Evolutionary conservation across 768 basidiomycete genomes (phyloP).

Genomic region (Mycena amicta): DNA sequence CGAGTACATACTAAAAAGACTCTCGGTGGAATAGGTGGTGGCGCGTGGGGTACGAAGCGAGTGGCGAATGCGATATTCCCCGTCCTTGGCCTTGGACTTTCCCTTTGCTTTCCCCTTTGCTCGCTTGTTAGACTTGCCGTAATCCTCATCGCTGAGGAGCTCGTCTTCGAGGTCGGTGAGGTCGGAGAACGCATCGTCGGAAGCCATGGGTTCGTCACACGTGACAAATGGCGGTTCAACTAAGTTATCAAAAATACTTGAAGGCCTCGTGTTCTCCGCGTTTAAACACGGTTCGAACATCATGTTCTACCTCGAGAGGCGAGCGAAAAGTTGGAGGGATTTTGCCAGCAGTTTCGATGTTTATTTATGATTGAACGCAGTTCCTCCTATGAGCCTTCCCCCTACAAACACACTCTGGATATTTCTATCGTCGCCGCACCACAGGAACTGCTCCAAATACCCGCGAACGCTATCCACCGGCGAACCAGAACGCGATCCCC

Average conservation of each 20-base stretch:
- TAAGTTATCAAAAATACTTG: too few relatives aligned
- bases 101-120: too few relatives aligned
- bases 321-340: too few relatives aligned
- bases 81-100: slow-evolving; percentile 6
- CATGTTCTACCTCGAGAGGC: too few relatives aligned
- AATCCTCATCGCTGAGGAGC: not conserved
- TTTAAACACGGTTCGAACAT: too few relatives aligned
- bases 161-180: slow-evolving; percentile 13
- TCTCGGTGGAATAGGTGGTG: slow-evolving; percentile 45
- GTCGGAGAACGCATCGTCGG: slow-evolving; percentile 9
- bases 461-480: slow-evolving; percentile 45
- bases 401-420: slow-evolving; percentile 83
- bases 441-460: slow-evolving; percentile 82
- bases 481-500: slow-evolving; percentile 48
- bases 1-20: not conserved
- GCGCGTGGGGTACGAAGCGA: slow-evolving; percentile 42
- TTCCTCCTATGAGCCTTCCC: slow-evolving; percentile 77
- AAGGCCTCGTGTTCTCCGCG: too few relatives aligned
- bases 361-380: slow-evolving; percentile 29
- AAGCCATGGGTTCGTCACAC: too few relatives aligned
- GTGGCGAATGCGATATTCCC: slow-evolving; percentile 32
- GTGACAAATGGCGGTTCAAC: too few relatives aligned
- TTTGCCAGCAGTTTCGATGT: too few relatives aligned
- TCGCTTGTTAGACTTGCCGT: not conserved
- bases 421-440: slow-evolving; percentile 86